Evolutionary conservation across 495 filamentous ascomycete species (phyloP), one percentile per base, ranked within the genome.

Genomic region (Xylona heveae): DNA sequence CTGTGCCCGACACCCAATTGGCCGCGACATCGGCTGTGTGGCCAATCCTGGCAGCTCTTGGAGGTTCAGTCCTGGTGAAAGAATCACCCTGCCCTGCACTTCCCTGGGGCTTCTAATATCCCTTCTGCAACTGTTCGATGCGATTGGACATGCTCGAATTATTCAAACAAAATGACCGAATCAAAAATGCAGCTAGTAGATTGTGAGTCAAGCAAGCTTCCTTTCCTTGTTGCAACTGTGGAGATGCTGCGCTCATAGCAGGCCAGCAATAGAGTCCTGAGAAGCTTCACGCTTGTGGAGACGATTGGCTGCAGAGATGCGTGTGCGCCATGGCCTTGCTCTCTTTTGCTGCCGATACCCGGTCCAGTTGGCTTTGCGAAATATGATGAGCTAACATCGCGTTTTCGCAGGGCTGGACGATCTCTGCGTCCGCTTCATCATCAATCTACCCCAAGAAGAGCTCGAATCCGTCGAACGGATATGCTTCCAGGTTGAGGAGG

Each of bases 401-500:
- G 19, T 33, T 26, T 38, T 42, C 47, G 15, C 10, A 83, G 78
- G 81, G 83, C 62, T 94, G 59, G 82, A 92, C 73, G 83, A 94
- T 56, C 63, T 94, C 28, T 90, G 79, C 51, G 81, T 90, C 50
- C 78, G 71, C 38, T 97, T 97, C 48, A 84, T 97, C 44, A 79
- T 95, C 46, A 94, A 95, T 54, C 63, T 93, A 30, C 88, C 88
- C 14, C 63, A 70, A 39, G 81, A 84, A 51, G 88, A 95, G 50
- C 72, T 94, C 19, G 67, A 73, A 38, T 80, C 75, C 0, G 78
- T 91, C 14, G 81, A 84, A 45, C 78, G 88, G 40, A 82, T 95
- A 47, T 93, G 83, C 53, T 97, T 97, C 52, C 84, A 94, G 57
- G 75, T 97, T 34, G 88, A 97, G 53, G 90, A 94, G 47, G 88